A percentile compares a stretch with the other conserved stretches of the same genome.
Evolutionary conservation across 805 yeast genomes (phyloP).

Genomic region (Candida boleticola): DNA sequence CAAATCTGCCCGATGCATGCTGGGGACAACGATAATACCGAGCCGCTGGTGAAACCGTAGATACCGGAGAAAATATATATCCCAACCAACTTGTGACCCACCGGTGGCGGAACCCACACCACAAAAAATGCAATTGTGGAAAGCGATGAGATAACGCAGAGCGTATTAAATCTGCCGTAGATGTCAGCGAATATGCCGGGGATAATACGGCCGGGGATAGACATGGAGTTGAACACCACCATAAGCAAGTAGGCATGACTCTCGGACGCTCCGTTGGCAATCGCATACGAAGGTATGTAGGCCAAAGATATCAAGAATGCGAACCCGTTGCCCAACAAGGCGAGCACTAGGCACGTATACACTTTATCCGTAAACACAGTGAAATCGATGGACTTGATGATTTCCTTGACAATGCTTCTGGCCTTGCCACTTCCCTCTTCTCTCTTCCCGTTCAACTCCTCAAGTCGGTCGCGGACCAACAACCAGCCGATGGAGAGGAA

Average conservation of each 20-base stretch:
- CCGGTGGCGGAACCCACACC: constrained; percentile 25
- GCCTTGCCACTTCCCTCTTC: not conserved
- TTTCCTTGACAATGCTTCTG: constrained; percentile 11
- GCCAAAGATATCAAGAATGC: constrained; percentile 25
- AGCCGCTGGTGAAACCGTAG: constrained; percentile 30
- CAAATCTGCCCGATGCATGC: constrained; percentile 26
- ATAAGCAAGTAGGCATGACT: constrained; percentile 19
- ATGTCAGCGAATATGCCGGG: constrained; percentile 25
- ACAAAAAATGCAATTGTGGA: constrained; percentile 18
- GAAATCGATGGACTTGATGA: constrained; percentile 22
- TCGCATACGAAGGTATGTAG: constrained; percentile 23
- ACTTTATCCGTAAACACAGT: constrained; percentile 21
- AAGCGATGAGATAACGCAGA: constrained; percentile 19
- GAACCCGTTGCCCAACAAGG: constrained; percentile 28
- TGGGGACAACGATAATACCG: constrained; percentile 22
- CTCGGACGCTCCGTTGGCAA: constrained; percentile 20
- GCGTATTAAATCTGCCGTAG: constrained; percentile 23
- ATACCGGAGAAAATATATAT: constrained; percentile 22
- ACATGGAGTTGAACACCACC: constrained; percentile 22
- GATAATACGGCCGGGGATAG: constrained; percentile 26
- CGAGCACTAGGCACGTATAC: constrained; percentile 21
- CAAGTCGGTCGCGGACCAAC: constrained; percentile 16
- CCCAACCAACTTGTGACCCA: constrained; percentile 22
- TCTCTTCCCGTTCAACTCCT: not conserved
- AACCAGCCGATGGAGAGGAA: constrained; percentile 15